A percentile compares a stretch with the other conserved stretches of the same genome.
Evolutionary conservation across 2,329 filamentous ascomycete genomes (phyloP).

Genomic region (Cladobotryum protrusum): DNA sequence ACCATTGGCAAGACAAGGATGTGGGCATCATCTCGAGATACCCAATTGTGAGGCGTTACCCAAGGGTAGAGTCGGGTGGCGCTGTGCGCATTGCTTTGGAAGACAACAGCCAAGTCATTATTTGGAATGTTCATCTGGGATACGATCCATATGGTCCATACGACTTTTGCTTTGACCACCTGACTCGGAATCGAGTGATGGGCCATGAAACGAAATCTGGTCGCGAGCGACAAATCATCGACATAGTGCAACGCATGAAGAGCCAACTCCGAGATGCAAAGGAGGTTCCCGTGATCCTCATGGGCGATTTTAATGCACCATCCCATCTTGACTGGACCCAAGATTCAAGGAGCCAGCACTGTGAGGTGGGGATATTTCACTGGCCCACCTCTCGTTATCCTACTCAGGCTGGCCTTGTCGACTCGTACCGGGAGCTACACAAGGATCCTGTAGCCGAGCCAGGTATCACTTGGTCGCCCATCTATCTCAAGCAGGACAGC

Average conservation of each 20-base stretch:
- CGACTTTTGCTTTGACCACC: conserved; percentile 35
- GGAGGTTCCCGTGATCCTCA: conserved; percentile 29
- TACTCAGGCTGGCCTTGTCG: conserved; percentile 29
- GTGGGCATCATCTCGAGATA: conserved; percentile 33
- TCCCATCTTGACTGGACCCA: conserved; percentile 38
- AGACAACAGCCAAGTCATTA: conserved; percentile 24
- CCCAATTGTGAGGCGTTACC: conserved; percentile 27
- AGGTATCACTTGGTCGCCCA: conserved; percentile 36
- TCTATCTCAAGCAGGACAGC: conserved; percentile 27
- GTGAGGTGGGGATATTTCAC: conserved; percentile 26
- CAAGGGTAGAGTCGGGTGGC: conserved; percentile 21
- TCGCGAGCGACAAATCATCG: conserved; percentile 32
- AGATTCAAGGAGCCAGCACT: conserved; percentile 27
- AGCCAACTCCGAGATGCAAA: conserved; percentile 24
- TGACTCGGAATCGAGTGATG: conserved; percentile 27
- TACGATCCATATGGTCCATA: conserved; percentile 37
- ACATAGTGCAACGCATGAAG: conserved; percentile 28
- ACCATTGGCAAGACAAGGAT: conserved; percentile 28
- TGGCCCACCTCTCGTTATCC: conserved; percentile 36
- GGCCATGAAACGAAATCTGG: conserved; percentile 29
- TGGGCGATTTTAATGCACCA: conserved; percentile 38
- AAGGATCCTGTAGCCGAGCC: conserved; percentile 27
- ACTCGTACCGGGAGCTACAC: conserved; percentile 34
- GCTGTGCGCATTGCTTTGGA: conserved; percentile 31
- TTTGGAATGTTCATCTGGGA: conserved; percentile 32